phyloP scores from a whole-genome alignment of 1,284 basidiomycete genomes.

The Spongiforma sp. region DNA sequence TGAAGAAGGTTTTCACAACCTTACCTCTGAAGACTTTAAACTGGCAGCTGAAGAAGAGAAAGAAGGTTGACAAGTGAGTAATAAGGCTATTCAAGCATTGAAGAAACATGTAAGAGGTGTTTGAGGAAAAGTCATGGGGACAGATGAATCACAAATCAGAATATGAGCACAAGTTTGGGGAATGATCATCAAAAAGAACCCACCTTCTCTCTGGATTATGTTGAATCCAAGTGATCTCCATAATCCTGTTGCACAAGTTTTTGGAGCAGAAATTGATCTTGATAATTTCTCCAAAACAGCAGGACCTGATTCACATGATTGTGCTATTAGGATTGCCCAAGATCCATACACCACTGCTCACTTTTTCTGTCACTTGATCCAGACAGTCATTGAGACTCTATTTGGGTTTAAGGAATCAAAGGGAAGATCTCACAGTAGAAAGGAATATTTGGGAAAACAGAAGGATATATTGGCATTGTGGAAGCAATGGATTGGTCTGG shows the following conservation, averaged over 20 bases:
- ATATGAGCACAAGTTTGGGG: conserved; percentile 25
- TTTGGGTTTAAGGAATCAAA: conserved; percentile 40
- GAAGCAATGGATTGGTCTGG: too few species aligned
- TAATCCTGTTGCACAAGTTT: conserved; percentile 41
- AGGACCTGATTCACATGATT: not conserved
- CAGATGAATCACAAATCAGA: too few species aligned
- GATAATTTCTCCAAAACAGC: conserved; percentile 32
- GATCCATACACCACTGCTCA: conserved; percentile 45
- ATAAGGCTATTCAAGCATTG: too few species aligned
- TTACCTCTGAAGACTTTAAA: too few species aligned
- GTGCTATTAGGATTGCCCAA: conserved; percentile 36
- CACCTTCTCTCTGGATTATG: conserved; percentile 10
- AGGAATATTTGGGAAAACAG: too few species aligned
- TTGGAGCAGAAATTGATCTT: conserved; percentile 45
- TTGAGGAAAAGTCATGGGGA: too few species aligned
- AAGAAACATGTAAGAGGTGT: too few species aligned
- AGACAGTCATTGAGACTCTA: conserved; percentile 29
- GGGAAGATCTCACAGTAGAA: too few species aligned
- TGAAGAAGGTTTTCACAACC: too few species aligned
- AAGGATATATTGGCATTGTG: too few species aligned
- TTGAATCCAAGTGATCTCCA: conserved; percentile 38
- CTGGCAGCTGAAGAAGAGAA: too few species aligned
- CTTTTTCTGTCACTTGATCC: conserved; percentile 46
- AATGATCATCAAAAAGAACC: conserved; percentile 7
- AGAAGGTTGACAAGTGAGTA: too few species aligned